Base-by-base conservation (phyloP, 1,139 yeast genomes). In the Debaryomyces udenii region DNA sequence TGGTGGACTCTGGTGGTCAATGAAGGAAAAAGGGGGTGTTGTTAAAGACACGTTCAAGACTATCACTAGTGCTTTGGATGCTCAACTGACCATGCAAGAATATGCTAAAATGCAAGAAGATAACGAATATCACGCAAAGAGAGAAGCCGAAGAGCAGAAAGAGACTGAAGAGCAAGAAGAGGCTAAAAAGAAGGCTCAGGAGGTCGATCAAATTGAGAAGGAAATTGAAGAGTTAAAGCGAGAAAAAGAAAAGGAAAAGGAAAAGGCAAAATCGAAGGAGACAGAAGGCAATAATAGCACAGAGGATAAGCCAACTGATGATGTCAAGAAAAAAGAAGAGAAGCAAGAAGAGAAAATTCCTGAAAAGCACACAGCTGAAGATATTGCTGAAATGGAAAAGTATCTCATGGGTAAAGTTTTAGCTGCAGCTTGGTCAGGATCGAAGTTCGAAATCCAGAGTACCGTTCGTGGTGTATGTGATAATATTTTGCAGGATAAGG, bases 391-490 rank as follows among this genome's bases (percentile, higher is more conserved):
- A 49, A 77, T 88, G 80, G 98, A 91, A 57, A 84, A 90, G 53
- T 76, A 84, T 43, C 68, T 91, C 35, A 80, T 89, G 80, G 97
- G 96, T 30, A 93, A 91, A 60, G 91, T 91, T 3, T 70, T 91
- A 38, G 91, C 94, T 3, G 97, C 97, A 0, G 96, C 97, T 7
- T 91, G 99, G 99, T 84, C 86, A 37, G 98, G 97, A 1, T 87
- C 96, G 16, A 83, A 82, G 53, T 84, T 83, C 61, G 99, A 91
- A 62, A 86, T 91, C 43, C 93, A 87, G 57, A 79, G 93, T n/a
- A 88, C 96, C 1, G 73, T 89, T 27, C 70, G 97, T 44, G 88
- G 81, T 16, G 97, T 91, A 11, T 91, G 96, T 61, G 96, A 90
- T 57, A 67, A 65, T 35, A 83, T 90, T 3, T 69, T 93, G 39